phyloP scores from a whole-genome alignment of 169 alveolate genomes.

The Plasmodium reichenowi region DNA sequence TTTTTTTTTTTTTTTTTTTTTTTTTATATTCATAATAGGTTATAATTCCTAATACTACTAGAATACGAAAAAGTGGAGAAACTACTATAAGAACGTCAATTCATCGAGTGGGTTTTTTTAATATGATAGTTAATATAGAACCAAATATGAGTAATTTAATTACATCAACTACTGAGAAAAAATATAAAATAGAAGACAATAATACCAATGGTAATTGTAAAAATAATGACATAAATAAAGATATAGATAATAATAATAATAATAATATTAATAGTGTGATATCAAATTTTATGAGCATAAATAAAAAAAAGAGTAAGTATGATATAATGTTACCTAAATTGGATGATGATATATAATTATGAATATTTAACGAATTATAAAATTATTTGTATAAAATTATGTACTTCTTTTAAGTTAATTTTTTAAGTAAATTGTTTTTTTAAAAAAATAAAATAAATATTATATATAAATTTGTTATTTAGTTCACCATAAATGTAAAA shows the following conservation, averaged over 20 bases:
- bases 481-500: too few species aligned
- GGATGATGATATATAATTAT: slow-evolving; percentile 12
- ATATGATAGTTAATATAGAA: slow-evolving; percentile 38
- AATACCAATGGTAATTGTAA: neutral
- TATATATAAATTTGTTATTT: too few species aligned
- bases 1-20: slow-evolving; percentile 1
- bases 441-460: too few species aligned
- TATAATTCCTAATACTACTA: slow-evolving; percentile 49
- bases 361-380: slow-evolving; percentile 10
- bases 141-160: slow-evolving; percentile 70
- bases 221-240: slow-evolving; percentile 8
- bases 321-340: slow-evolving; percentile 31
- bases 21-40: slow-evolving; percentile 20
- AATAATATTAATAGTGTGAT: too few species aligned
- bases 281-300: neutral
- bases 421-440: too few species aligned
- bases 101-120: slow-evolving; percentile 56
- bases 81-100: slow-evolving; percentile 32
- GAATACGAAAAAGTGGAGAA: slow-evolving; percentile 15
- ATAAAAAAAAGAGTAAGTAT: slow-evolving; percentile 37
- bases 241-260: neutral
- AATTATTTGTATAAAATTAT: neutral
- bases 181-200: slow-evolving; percentile 32
- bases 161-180: slow-evolving; percentile 59
- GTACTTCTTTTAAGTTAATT: too few species aligned